A percentile compares a stretch with the other conserved stretches of the same genome.
Evolutionary conservation across 768 basidiomycete species (phyloP).

Genomic region (Podaxis carcinomalis): DNA sequence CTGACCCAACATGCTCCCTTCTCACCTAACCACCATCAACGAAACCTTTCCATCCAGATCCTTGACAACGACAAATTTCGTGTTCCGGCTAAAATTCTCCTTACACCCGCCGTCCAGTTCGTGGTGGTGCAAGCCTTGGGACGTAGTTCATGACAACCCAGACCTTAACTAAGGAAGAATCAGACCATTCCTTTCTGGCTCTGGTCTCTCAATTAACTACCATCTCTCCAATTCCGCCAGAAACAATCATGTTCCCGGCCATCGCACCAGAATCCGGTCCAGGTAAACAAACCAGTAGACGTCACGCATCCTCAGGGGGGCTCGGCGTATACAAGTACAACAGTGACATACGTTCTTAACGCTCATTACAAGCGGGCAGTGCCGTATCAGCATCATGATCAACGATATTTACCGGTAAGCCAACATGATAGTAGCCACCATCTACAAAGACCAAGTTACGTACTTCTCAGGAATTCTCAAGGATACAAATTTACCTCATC

Average conservation of each 20-base stretch:
- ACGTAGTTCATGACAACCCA: neutral
- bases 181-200: neutral
- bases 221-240: neutral
- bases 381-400: too few species aligned
- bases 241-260: neutral
- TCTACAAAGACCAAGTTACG: too few species aligned
- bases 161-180: neutral
- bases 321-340: too few species aligned
- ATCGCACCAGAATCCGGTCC: neutral
- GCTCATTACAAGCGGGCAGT: too few species aligned
- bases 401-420: too few species aligned
- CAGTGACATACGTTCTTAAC: too few species aligned
- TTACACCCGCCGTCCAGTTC: neutral
- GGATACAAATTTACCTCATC: too few species aligned
- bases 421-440: too few species aligned
- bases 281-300: neutral
- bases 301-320: neutral
- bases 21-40: neutral
- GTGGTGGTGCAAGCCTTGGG: neutral
- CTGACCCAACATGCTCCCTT: neutral
- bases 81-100: neutral
- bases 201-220: neutral
- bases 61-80: neutral
- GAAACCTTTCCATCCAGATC: neutral
- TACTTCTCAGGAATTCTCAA: too few species aligned